phyloP scores from a whole-genome alignment of 139 green algal species.

The Raphidocelis subcapitata region DNA sequence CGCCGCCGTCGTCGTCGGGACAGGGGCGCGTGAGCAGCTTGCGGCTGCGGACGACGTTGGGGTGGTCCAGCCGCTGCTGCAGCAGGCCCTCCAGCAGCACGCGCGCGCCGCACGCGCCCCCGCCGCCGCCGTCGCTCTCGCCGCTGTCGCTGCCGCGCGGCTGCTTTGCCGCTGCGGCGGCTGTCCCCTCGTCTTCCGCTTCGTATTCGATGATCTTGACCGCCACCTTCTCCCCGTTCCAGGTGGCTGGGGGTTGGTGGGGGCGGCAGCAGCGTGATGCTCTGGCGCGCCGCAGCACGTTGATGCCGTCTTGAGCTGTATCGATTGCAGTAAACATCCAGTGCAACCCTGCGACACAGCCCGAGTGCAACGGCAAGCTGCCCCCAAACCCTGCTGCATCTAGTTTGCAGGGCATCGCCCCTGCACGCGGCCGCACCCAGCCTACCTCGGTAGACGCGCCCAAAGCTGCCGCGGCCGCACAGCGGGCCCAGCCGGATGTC shows the following conservation, averaged over 20 bases:
- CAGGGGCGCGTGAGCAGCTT: background rate
- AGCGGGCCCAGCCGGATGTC: conserved; percentile 71
- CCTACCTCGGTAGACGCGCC: conserved; percentile 53
- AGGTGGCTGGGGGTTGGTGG: conserved; percentile 30
- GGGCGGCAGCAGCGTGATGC: no score
- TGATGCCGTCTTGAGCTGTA: no score
- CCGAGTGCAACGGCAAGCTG: no score
- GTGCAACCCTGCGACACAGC: no score
- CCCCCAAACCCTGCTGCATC: no score
- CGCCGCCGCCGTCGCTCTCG: background rate
- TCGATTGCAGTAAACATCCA: background rate
- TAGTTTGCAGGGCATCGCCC: no score
- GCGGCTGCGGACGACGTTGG: conserved; percentile 44
- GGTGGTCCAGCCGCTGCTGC: conserved; percentile 37
- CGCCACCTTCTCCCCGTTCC: conserved; percentile 72
- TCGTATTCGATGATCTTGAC: conserved; percentile 74
- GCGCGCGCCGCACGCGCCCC: no score
- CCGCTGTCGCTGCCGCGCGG: background rate
- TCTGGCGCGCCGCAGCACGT: no score
- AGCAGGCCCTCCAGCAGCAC: conserved; percentile 39
- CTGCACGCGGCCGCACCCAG: no score
- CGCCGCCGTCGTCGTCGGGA: background rate
- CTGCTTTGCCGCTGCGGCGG: background rate
- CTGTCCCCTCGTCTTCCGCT: conserved; percentile 3
- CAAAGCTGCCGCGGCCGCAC: conserved; percentile 64